Evolutionary conservation across 306 rosid genomes (phyloP).

Genomic region (Cicer yamashitae): DNA sequence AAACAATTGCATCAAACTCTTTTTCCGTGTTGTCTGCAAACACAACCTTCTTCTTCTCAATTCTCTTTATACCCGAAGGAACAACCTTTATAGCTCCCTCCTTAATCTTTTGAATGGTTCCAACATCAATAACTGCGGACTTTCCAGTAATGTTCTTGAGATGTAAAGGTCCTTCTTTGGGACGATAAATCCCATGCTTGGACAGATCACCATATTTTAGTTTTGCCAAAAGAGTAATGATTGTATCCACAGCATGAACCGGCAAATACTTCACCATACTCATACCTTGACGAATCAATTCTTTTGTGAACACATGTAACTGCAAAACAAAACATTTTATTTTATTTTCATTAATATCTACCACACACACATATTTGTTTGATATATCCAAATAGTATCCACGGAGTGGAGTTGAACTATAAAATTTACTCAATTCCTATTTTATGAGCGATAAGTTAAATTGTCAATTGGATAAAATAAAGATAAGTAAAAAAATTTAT

Average conservation of each 20-base stretch:
- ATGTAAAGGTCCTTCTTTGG: conserved; percentile 56
- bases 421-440: background rate
- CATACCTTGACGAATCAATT: conserved; percentile 52
- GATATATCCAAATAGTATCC: background rate
- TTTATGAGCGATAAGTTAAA: background rate
- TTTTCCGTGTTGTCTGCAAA: conserved; percentile 49
- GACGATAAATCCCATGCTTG: conserved; percentile 44
- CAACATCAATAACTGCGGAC: conserved; percentile 60
- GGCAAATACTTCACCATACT: conserved; percentile 42
- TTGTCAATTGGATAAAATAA: background rate
- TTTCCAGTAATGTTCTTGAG: conserved; percentile 48
- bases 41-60: conserved; percentile 46
- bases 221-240: background rate
- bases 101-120: conserved; percentile 52
- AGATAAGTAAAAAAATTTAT: too few species aligned
- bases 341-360: background rate
- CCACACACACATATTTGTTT: background rate
- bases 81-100: conserved; percentile 57
- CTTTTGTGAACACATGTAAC: conserved; percentile 59
- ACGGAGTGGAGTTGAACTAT: background rate
- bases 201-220: conserved; percentile 52
- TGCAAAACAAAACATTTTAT: conserved; percentile 9
- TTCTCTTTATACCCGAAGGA: conserved; percentile 45
- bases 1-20: conserved; percentile 60
- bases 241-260: conserved; percentile 35